Percentiles rank a stretch among this genome's conserved stretches.
phyloP scores from a whole-genome alignment of 495 filamentous ascomycete genomes.

The Neurospora cerealis region DNA sequence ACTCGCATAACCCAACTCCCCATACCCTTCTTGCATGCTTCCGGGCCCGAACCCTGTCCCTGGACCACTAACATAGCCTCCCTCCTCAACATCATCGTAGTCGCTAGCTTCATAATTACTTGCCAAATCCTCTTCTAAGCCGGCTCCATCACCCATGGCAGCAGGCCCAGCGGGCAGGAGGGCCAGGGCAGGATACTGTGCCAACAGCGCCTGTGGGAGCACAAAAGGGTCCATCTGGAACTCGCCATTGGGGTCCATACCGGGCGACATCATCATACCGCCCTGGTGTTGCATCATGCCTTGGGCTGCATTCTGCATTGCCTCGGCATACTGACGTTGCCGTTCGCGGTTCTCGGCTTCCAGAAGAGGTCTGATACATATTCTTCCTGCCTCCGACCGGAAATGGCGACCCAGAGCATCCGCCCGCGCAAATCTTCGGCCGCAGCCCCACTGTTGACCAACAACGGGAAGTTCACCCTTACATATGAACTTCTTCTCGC shows the following conservation, averaged over 20 bases:
- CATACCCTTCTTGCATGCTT: constrained; percentile 38
- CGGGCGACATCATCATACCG: constrained; percentile 30
- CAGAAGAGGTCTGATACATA: constrained; percentile 90
- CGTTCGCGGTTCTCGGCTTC: constrained; percentile 82
- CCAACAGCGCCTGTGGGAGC: constrained; percentile 79
- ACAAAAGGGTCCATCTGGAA: constrained; percentile 50
- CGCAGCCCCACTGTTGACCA: constrained; percentile 84
- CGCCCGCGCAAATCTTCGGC: constrained; percentile 84
- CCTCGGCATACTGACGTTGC: constrained; percentile 50
- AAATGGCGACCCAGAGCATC: constrained; percentile 97
- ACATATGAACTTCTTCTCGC: constrained; percentile 96
- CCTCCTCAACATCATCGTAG: constrained; percentile 51
- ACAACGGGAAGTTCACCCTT: constrained; percentile 68
- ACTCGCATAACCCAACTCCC: constrained; percentile 42
- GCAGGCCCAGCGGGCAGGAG: constrained; percentile 67
- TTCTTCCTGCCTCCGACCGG: constrained; percentile 84
- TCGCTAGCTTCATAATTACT: constrained; percentile 88
- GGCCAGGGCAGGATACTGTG: constrained; percentile 85
- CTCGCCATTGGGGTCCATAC: constrained; percentile 33
- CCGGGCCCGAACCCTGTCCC: constrained; percentile 40
- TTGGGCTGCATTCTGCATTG: constrained; percentile 41
- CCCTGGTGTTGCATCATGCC: constrained; percentile 33
- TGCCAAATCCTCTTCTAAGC: constrained; percentile 63
- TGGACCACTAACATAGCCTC: constrained; percentile 46
- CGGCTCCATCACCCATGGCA: constrained; percentile 41